Conservation (phyloP, 2,329 filamentous ascomycete species). For the Ophiostoma australiae region DNA sequence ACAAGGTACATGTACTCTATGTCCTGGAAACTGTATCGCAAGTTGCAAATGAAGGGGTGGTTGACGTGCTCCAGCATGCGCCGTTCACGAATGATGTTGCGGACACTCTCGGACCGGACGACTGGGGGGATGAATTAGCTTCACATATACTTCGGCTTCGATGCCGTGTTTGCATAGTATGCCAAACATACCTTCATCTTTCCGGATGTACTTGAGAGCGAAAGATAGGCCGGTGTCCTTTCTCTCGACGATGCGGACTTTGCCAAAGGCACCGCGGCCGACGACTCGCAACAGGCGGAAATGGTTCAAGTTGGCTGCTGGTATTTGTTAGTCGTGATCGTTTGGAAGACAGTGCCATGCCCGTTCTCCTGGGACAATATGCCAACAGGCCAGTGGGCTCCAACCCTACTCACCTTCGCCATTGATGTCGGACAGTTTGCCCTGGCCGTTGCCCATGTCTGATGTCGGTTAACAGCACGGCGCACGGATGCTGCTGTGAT, state of each 20-base stretch:
- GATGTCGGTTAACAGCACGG: not conserved
- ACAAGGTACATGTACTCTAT: constrained; percentile 99
- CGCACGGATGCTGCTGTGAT: not conserved
- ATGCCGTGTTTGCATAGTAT: not conserved
- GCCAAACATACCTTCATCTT: constrained; percentile 76
- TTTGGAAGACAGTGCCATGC: not conserved
- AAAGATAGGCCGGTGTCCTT: constrained; percentile 94
- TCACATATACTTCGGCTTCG: not conserved
- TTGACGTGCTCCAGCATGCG: constrained; percentile 98
- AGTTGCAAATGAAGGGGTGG: constrained; percentile 95
- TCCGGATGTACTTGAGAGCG: constrained; percentile 95
- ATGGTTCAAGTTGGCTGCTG: constrained; percentile 87
- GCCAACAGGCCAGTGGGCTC: not conserved
- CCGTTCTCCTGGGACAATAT: not conserved
- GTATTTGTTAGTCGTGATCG: not conserved
- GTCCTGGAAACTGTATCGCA: constrained; percentile 98
- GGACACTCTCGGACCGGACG: constrained; percentile 92
- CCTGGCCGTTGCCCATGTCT: constrained; percentile 87
- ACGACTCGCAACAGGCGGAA: constrained; percentile 93
- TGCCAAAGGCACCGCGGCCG: constrained; percentile 95
- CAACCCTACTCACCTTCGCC: constrained; percentile 71
- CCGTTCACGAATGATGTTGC: constrained; percentile 95
- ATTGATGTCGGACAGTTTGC: constrained; percentile 85
- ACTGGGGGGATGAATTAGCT: constrained; percentile 49
- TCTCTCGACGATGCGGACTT: constrained; percentile 95